Conservation (phyloP, 2,329 filamentous ascomycete genomes). For the Paraconiothyrium brasiliense region DNA sequence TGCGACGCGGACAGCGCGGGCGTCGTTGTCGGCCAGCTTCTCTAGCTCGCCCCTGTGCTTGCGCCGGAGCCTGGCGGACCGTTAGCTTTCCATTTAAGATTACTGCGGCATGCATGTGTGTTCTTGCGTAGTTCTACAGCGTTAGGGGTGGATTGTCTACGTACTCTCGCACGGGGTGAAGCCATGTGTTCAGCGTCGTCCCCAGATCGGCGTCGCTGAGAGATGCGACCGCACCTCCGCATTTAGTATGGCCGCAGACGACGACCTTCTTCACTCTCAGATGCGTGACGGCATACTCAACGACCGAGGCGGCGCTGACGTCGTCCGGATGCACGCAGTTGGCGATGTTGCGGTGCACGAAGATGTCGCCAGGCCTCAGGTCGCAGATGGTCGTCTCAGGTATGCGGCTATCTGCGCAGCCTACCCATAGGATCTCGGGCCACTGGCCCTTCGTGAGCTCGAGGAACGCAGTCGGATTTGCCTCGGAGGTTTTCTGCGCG, state of each 20-base stretch:
- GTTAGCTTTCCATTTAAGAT: constrained; percentile 9
- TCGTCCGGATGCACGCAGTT: constrained; percentile 81
- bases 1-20: constrained; percentile 69
- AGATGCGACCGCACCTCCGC: constrained; percentile 66
- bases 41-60: constrained; percentile 62
- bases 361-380: constrained; percentile 83
- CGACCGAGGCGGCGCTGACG: constrained; percentile 76
- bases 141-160: constrained; percentile 9
- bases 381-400: constrained; percentile 84
- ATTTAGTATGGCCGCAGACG: constrained; percentile 69
- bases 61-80: constrained; percentile 55
- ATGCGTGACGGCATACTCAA: constrained; percentile 80
- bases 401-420: constrained; percentile 85
- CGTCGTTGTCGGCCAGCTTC: constrained; percentile 54
- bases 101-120: background rate
- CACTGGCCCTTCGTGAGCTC: constrained; percentile 73
- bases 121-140: background rate
- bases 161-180: constrained; percentile 63
- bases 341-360: constrained; percentile 90
- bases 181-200: constrained; percentile 67
- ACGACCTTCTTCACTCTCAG: constrained; percentile 73
- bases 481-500: constrained; percentile 70
- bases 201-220: constrained; percentile 67
- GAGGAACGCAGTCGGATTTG: constrained; percentile 76
- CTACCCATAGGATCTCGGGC: constrained; percentile 79